Conservation (phyloP, 768 basidiomycete species). For the Pholiota microspora region DNA sequence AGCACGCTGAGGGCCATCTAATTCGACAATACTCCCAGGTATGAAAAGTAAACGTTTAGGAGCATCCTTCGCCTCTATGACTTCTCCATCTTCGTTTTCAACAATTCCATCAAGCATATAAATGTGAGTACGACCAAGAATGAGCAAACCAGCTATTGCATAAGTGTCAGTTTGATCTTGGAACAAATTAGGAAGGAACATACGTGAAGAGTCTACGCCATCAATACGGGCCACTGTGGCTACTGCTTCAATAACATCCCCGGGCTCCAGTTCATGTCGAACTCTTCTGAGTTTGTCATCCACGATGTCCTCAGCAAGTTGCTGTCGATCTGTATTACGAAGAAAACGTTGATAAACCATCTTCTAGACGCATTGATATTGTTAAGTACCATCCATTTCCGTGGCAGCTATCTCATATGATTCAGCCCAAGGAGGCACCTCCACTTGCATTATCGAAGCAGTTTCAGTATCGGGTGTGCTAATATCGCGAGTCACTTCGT, state of each 20-base stretch:
- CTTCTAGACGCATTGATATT: not conserved
- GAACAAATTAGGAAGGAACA: not conserved
- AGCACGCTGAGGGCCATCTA: constrained; percentile 80
- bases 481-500: constrained; percentile 46
- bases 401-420: constrained; percentile 65
- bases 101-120: constrained; percentile 92
- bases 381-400: constrained; percentile 56
- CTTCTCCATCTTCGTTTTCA: constrained; percentile 82
- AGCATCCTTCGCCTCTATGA: constrained; percentile 86
- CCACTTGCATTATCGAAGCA: constrained; percentile 47
- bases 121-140: constrained; percentile 80
- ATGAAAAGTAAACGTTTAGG: constrained; percentile 80
- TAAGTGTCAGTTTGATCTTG: not conserved
- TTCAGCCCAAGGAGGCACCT: constrained; percentile 75
- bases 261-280: constrained; percentile 82
- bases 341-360: not conserved
- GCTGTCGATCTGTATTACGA: constrained; percentile 39
- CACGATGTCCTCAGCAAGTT: constrained; percentile 71
- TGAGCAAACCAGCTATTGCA: constrained; percentile 76
- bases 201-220: constrained; percentile 91
- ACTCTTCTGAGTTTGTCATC: constrained; percentile 90
- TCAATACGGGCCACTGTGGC: constrained; percentile 84
- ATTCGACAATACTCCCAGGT: constrained; percentile 79
- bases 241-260: constrained; percentile 86
- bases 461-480: constrained; percentile 50